phyloP scores from a whole-genome alignment of 2,329 filamentous ascomycete species.

The Teratosphaeria epicoccoides region DNA sequence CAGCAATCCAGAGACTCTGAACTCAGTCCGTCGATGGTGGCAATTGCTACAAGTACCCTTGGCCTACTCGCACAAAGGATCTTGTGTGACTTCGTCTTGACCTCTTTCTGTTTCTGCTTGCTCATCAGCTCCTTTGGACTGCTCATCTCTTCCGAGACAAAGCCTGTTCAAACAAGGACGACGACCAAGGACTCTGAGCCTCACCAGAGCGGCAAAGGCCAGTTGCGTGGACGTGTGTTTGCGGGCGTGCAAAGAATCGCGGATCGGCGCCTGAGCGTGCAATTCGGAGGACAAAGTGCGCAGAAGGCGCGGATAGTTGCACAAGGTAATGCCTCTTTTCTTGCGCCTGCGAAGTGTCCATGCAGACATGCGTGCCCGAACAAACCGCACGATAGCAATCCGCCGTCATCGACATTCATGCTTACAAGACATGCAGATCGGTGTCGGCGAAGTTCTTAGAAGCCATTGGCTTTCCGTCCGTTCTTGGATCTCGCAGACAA shows the following conservation, averaged over 20 bases:
- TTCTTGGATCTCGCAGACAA: constrained; percentile 6
- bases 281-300: constrained; percentile 18
- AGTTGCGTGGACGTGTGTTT: constrained; percentile 4
- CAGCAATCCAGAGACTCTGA: constrained; percentile 5
- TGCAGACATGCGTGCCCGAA: constrained; percentile 19
- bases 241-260: constrained; percentile 17
- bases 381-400: constrained; percentile 18
- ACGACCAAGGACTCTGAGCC: constrained; percentile 13
- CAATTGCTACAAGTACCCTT: constrained; percentile 24
- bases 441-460: constrained; percentile 1
- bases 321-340: constrained; percentile 18
- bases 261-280: constrained; percentile 8
- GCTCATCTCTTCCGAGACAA: constrained; percentile 23
- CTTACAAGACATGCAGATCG: constrained; percentile 27
- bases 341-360: constrained; percentile 10
- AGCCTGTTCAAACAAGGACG: constrained; percentile 19
- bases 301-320: constrained; percentile 19
- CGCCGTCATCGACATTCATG: constrained; percentile 16
- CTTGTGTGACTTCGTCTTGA: constrained; percentile 21
- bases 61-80: constrained; percentile 24
- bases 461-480: constrained; percentile 5
- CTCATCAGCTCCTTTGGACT: constrained; percentile 6
- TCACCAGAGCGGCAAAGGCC: constrained; percentile 12
- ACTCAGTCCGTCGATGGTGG: constrained; percentile 9
- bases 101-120: constrained; percentile 21